Base-by-base conservation (phyloP, 73 alveolate species). In the Paramecium pentaurelia region DNA sequence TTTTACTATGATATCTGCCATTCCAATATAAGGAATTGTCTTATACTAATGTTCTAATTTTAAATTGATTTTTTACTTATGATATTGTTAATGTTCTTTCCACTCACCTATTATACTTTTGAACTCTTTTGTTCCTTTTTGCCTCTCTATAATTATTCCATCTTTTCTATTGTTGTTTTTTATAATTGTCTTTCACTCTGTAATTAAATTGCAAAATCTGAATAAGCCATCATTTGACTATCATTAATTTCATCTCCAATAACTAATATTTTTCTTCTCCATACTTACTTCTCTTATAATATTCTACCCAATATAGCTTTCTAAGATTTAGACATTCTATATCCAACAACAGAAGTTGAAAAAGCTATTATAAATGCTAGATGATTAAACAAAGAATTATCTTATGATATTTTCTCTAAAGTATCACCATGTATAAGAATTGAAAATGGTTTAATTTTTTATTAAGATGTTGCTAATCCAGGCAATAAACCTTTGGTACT, bases 171-270 rank as follows among this genome's bases (percentile, higher is more conserved):
- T 1, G 49, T 6, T 20, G 49, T n/a, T 22, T 40, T 20, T 64
- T 44, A 8, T 25, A 44, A 22, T 20, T 14, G 14, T 49, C 91
- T 80, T 32, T 47, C 44, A 40, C 58, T 25, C 10, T 49, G 12
- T 2, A 80, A 49, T 11, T 80, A 22, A 20, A 80, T 80, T 12
- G 77, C 28, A 25, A 42, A 80, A 20, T 80, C 73, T 6, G 91
- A 34, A 80, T 80, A 45, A 9, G 47, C 58, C 77, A 80, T 45
- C 9, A 80, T 16, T 11, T 14, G 8, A 80, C 64, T 27, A 45
- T 80, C 91, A 80, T 47, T 44, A 2, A 80, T 18, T 9, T 47
- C 44, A 80, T 80, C 91, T 20, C 91, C 91, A n/a, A 80, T 47
- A 3, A 49, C 91, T 47, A 80, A 45, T 6, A 80, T 28, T 28